Conservation (phyloP, 75 land plant species). For the Ceratopteris richardii region DNA sequence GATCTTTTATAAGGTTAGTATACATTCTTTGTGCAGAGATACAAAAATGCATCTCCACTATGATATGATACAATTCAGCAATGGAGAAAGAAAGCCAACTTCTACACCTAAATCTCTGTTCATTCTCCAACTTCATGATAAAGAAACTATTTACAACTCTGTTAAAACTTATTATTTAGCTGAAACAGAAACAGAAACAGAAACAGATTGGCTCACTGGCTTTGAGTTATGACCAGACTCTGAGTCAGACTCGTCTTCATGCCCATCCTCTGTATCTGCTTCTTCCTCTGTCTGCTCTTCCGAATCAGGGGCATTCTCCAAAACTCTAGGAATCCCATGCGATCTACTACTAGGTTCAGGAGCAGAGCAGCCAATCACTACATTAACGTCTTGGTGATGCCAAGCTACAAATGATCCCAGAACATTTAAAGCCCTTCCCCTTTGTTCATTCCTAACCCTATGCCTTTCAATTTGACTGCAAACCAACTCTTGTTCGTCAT, state of each 20-base stretch:
- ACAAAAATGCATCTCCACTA: too few species aligned
- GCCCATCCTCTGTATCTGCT: slow-evolving; percentile 1
- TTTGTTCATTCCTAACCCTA: slow-evolving; percentile 2
- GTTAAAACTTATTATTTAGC: not conserved
- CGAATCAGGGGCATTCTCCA: slow-evolving; percentile 21
- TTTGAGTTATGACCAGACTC: not conserved
- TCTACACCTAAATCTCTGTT: too few species aligned
- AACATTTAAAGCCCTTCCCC: slow-evolving; percentile 5
- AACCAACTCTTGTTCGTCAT: slow-evolving; percentile 1
- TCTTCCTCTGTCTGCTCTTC: slow-evolving; percentile 35
- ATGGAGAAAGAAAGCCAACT: too few species aligned
- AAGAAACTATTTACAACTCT: too few species aligned
- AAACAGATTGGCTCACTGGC: not conserved
- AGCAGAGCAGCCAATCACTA: slow-evolving; percentile 48
- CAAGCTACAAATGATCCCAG: slow-evolving; percentile 43
- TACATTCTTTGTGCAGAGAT: too few species aligned
- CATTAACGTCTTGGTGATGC: slow-evolving; percentile 31
- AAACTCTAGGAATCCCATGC: slow-evolving; percentile 2
- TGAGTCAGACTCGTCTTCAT: slow-evolving; percentile 13
- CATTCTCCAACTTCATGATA: too few species aligned
- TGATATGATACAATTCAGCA: too few species aligned
- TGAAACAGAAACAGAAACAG: not conserved
- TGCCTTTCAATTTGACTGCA: not conserved
- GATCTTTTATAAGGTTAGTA: too few species aligned
- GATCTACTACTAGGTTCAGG: slow-evolving; percentile 42